A percentile compares a stretch with the other conserved stretches of the same genome.
These are phyloP conservation scores for Aspergillus sp. DNA, from an alignment of 2,329 filamentous ascomycete species.

Conservation along the genomic window DNA sequence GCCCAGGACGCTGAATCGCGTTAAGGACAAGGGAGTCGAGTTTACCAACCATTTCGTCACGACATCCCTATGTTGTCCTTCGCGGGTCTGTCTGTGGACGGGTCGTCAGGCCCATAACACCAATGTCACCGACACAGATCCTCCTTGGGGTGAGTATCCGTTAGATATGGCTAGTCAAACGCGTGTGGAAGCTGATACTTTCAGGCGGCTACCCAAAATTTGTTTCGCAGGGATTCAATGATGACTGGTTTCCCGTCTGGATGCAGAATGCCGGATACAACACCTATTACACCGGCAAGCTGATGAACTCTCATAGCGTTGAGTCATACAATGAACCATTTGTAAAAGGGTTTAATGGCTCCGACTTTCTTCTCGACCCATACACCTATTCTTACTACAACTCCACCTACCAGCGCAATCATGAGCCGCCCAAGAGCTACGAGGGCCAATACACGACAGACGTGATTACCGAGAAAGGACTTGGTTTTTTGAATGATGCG, in stretches of 20 bases:
- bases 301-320: neutral
- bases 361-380: constrained; percentile 37
- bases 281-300: constrained; percentile 52
- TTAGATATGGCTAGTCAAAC: too few species aligned
- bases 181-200: too few species aligned
- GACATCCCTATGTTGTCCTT: constrained; percentile 56
- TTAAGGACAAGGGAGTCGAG: constrained; percentile 50
- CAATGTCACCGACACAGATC: constrained; percentile 50
- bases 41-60: constrained; percentile 61
- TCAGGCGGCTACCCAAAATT: constrained; percentile 50
- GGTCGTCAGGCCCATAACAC: constrained; percentile 58
- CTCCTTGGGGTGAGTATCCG: constrained; percentile 38
- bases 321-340: neutral
- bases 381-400: constrained; percentile 60
- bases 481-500: constrained; percentile 54
- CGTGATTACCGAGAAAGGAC: constrained; percentile 50
- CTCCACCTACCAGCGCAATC: constrained; percentile 53
- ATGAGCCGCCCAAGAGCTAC: constrained; percentile 46
- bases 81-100: constrained; percentile 53
- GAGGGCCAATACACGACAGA: constrained; percentile 50
- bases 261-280: constrained; percentile 55
- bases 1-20: constrained; percentile 47
- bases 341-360: constrained; percentile 13
- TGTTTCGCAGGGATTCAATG: constrained; percentile 51
- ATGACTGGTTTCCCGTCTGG: constrained; percentile 58